These are phyloP conservation scores for Mariannaea sp. DNA, from an alignment of 2,329 filamentous ascomycete genomes.

Conservation along the genomic window DNA sequence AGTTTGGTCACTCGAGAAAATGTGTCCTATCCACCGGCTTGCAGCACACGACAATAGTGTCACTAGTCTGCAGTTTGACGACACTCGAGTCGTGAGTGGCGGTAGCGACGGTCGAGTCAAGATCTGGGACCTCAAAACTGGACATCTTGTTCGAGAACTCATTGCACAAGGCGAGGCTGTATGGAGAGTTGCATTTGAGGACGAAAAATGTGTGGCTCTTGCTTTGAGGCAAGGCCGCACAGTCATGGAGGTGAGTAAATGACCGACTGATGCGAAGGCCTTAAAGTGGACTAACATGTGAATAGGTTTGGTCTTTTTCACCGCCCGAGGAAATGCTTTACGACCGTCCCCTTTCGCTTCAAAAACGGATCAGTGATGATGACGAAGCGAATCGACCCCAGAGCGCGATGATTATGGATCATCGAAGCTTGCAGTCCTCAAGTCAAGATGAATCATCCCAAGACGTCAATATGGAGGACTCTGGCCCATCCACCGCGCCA, in stretches of 20 bases:
- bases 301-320: slow-evolving; percentile 91
- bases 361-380: slow-evolving; percentile 53
- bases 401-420: slow-evolving; percentile 56
- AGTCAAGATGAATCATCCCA: slow-evolving; percentile 45
- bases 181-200: slow-evolving; percentile 97
- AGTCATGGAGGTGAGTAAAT: slow-evolving; percentile 90
- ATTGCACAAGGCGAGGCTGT: slow-evolving; percentile 92
- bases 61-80: slow-evolving; percentile 95
- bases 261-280: neutral
- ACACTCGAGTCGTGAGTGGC: slow-evolving; percentile 91
- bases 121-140: slow-evolving; percentile 95
- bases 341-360: slow-evolving; percentile 57
- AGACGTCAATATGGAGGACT: slow-evolving; percentile 63
- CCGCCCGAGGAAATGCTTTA: slow-evolving; percentile 73
- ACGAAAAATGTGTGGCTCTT: slow-evolving; percentile 97
- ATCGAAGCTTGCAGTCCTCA: slow-evolving; percentile 42
- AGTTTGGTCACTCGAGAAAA: slow-evolving; percentile 92
- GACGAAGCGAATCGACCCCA: slow-evolving; percentile 53
- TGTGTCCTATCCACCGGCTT: slow-evolving; percentile 89
- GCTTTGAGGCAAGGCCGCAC: slow-evolving; percentile 83
- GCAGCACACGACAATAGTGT: slow-evolving; percentile 98
- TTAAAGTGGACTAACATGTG: slow-evolving; percentile 38
- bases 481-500: slow-evolving; percentile 59
- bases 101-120: slow-evolving; percentile 98
- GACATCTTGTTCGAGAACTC: slow-evolving; percentile 86